phyloP scores from a whole-genome alignment of 768 basidiomycete species.

The Trametes cubensis region DNA sequence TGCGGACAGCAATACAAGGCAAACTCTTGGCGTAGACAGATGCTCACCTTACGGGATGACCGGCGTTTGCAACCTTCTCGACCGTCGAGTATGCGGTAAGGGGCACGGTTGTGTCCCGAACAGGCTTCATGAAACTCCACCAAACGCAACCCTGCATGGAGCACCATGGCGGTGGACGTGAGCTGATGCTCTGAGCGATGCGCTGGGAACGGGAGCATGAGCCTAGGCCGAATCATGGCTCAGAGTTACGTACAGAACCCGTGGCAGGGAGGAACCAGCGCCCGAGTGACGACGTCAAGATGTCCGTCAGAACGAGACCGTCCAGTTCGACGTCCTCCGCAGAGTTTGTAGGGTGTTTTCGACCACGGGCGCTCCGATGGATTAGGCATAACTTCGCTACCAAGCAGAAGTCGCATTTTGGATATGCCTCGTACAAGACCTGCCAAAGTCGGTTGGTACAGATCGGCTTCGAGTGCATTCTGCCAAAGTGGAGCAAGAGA shows the following conservation, averaged over 20 bases:
- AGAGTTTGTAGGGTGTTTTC: background rate
- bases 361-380: slow-evolving; percentile 5
- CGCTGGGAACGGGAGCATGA: background rate
- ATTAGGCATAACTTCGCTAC: slow-evolving; percentile 9
- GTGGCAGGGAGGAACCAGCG: too few relatives aligned
- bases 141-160: background rate
- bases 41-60: slow-evolving; percentile 6
- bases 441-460: background rate
- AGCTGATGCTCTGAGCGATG: background rate
- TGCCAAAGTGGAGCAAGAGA: background rate
- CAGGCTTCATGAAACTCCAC: slow-evolving; percentile 2
- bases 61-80: background rate
- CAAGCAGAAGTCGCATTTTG: background rate
- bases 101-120: slow-evolving; percentile 6
- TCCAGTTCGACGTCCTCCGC: too few relatives aligned
- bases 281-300: too few relatives aligned
- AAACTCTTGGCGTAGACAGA: background rate
- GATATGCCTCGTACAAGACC: background rate
- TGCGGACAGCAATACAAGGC: background rate
- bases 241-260: background rate
- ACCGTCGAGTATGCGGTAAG: background rate
- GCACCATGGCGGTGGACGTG: background rate
- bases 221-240: too few relatives aligned
- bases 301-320: too few relatives aligned
- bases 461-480: background rate